Evolutionary conservation across 2,329 filamentous ascomycete genomes (phyloP), one percentile per base, ranked within the genome.

Genomic region (Teratosphaeria pseudoeucalypti): DNA sequence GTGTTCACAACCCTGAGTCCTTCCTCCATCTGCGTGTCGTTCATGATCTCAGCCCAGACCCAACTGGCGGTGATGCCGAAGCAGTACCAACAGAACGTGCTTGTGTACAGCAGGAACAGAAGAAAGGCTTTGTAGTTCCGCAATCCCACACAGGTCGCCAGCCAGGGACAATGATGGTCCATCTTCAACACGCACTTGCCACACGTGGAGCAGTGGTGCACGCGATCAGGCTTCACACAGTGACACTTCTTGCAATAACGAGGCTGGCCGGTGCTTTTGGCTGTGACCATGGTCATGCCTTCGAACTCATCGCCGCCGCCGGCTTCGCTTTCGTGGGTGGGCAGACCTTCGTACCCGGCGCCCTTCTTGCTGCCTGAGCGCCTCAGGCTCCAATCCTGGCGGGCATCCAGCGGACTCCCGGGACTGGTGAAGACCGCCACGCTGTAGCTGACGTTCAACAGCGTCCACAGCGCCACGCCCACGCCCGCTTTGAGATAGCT

Each of bases 131-230:
- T 99, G 80, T 96, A 95, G 76, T 99, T 99, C 70, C 85, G 85
- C 64, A 99, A 79, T 23, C 94, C 94, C 61, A 99, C 89, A 74
- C 94, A 99, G 3, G 90, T 96, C 32, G 94, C 92, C 56, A 99
- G 82, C 94, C 94, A 99, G 16, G 94, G 94, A 73, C 94, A 99
- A 77, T 99, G 94, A 74, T 99, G 94, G 72, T 99, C 94, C 94
- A 99, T 99, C 80, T 99, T 99, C 73, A 99, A 81, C 29, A 99
- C 92, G 73, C 94, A 99, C 70, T 88, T 87, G 66, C 87, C 85
- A 76, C 94, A 99, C 3, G 91, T 95, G 11, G 90, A 95, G 81
- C 94, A 99, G 78, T 99, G 94, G 74, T 99, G 94, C 34, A 92
- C 86, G 62, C 94, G 89, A 76, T 99, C 94, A 52, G 94, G 94